These are phyloP conservation scores for Brassica cretica DNA, from an alignment of 345 rosid species.

Conservation along the genomic window DNA sequence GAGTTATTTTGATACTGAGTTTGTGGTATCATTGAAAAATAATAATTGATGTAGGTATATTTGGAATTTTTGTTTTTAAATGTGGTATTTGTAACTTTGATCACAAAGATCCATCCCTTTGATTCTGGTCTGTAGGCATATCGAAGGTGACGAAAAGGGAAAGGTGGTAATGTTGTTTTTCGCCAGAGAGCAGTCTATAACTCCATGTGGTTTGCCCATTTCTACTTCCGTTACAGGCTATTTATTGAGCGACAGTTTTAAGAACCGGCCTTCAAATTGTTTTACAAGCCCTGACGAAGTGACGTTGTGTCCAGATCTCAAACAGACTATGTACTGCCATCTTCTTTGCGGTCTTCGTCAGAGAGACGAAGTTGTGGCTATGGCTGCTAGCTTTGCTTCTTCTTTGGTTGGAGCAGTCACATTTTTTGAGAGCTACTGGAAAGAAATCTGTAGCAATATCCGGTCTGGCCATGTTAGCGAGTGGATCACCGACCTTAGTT, in stretches of 20 bases:
- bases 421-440: not conserved
- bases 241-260: not conserved
- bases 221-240: not conserved
- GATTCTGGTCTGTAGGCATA: not conserved
- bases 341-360: not conserved
- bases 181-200: not conserved
- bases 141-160: not conserved
- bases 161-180: not conserved
- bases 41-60: too few relatives aligned
- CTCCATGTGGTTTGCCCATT: not conserved
- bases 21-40: too few relatives aligned
- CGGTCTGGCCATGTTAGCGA: not conserved
- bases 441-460: not conserved
- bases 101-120: not conserved
- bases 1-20: too few relatives aligned
- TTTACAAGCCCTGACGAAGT: not conserved
- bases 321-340: slow-evolving; percentile 2
- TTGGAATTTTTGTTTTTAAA: too few relatives aligned
- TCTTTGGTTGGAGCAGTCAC: not conserved
- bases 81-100: not conserved
- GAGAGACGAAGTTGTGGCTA: not conserved
- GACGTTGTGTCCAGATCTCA: not conserved
- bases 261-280: not conserved
- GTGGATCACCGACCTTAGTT: not conserved
- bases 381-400: not conserved